These are phyloP conservation scores for Pythium guiyangense DNA, from an alignment of 352 stramenopile genomes.

Conservation along the genomic window DNA sequence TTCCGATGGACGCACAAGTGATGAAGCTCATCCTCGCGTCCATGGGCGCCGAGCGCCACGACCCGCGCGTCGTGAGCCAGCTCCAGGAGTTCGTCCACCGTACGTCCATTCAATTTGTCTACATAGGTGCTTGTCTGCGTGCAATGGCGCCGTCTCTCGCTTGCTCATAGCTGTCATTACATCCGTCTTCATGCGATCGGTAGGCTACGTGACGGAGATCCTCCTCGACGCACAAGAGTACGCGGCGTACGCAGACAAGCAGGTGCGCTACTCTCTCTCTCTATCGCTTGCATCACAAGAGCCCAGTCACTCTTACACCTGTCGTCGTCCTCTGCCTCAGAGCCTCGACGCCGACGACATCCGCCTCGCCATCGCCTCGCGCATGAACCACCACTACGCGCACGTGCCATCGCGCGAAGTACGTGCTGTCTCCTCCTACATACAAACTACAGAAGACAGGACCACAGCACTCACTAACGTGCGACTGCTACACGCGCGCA, in stretches of 20 bases:
- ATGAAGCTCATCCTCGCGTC: constrained; percentile 63
- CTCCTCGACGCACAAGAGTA: constrained; percentile 87
- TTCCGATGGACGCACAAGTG: constrained; percentile 57
- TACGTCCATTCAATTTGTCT: constrained; percentile 19
- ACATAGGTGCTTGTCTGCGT: not conserved
- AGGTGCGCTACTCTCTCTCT: constrained; percentile 20
- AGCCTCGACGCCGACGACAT: constrained; percentile 72
- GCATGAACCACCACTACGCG: constrained; percentile 76
- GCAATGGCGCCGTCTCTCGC: too few relatives aligned
- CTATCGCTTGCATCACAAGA: not conserved
- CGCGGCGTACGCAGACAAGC: constrained; percentile 69
- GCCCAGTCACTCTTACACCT: not conserved
- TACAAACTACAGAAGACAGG: not conserved
- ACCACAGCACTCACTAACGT: not conserved
- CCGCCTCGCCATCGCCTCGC: constrained; percentile 67
- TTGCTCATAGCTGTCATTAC: too few relatives aligned
- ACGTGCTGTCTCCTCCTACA: not conserved
- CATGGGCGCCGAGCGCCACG: constrained; percentile 77
- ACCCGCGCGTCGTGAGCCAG: constrained; percentile 75
- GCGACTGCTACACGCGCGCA: constrained; percentile 10
- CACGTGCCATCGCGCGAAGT: constrained; percentile 73
- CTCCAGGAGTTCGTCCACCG: constrained; percentile 83
- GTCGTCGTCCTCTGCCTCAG: constrained; percentile 15
- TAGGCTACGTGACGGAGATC: constrained; percentile 80
- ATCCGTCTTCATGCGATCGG: too few relatives aligned